A percentile compares a stretch with the other conserved stretches of the same genome.
Conservation (phyloP, 2,329 filamentous ascomycete species). For the Grosmannia clavigera region DNA sequence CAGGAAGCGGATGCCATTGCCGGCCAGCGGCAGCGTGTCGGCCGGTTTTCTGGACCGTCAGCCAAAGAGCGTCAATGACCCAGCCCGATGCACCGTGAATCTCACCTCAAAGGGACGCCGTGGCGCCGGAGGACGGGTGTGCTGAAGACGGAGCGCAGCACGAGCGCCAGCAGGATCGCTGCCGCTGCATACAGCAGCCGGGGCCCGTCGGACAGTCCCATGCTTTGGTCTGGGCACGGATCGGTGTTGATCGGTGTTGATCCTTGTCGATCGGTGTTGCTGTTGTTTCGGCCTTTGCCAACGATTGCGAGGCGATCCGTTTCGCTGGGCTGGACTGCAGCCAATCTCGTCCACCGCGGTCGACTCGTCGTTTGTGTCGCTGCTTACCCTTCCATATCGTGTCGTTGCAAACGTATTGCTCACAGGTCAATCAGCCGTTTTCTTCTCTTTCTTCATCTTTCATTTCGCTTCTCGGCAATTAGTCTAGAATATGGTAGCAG, state of each 20-base stretch:
- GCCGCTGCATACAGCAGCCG: slow-evolving; percentile 7
- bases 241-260: neutral
- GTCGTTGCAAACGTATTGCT: neutral
- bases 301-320: neutral
- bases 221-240: neutral
- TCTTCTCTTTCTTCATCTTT: neutral
- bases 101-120: slow-evolving; percentile 10
- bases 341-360: neutral
- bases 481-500: neutral
- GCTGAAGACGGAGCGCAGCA: slow-evolving; percentile 5
- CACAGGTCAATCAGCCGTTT: neutral
- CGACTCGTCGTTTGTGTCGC: neutral
- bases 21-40: slow-evolving; percentile 40
- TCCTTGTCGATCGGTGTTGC: neutral
- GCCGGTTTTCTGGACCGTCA: slow-evolving; percentile 29
- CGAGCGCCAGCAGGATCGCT: slow-evolving; percentile 2
- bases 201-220: slow-evolving; percentile 2
- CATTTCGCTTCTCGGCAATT: neutral
- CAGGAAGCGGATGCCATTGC: slow-evolving; percentile 50
- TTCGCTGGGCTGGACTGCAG: neutral
- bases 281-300: neutral
- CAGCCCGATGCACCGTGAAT: neutral
- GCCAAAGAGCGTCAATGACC: neutral
- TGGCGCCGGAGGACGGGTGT: slow-evolving; percentile 12
- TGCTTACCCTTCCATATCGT: neutral